These are phyloP conservation scores for Dactylellina leptospora DNA, from an alignment of 2,329 filamentous ascomycete species.

Conservation along the genomic window DNA sequence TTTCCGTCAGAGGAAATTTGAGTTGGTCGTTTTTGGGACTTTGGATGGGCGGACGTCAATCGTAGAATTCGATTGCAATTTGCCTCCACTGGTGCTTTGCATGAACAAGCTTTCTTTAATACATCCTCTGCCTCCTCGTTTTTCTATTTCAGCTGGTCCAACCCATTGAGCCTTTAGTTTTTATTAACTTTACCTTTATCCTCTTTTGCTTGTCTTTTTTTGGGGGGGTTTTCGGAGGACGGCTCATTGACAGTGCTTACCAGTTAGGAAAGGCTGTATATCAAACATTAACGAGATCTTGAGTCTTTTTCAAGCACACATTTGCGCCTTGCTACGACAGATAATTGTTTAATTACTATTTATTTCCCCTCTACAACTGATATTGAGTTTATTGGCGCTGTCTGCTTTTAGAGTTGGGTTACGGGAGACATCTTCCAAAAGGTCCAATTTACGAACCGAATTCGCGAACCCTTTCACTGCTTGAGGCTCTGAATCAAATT, in stretches of 20 bases:
- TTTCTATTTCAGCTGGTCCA: constrained; percentile 11
- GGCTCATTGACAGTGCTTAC: not conserved
- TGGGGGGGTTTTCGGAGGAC: not conserved
- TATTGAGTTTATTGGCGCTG: not conserved
- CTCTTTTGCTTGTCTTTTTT: constrained; percentile 1
- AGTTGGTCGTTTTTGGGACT: constrained; percentile 20
- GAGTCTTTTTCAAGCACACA: constrained; percentile 1
- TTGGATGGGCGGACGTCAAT: constrained; percentile 23
- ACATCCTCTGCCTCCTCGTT: constrained; percentile 28
- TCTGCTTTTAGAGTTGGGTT: not conserved
- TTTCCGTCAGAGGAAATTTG: constrained; percentile 25
- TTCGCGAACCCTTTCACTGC: not conserved
- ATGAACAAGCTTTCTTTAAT: constrained; percentile 33
- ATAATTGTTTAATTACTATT: constrained; percentile 50
- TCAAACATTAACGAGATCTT: constrained; percentile 15
- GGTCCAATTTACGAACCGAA: not conserved
- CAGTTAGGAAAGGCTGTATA: not conserved
- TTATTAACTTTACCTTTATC: constrained; percentile 4
- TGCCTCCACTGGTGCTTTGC: constrained; percentile 40
- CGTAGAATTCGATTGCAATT: constrained; percentile 37
- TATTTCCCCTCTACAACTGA: constrained; percentile 3
- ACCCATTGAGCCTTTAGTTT: constrained; percentile 19
- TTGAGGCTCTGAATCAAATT: not conserved
- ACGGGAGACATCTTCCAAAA: too few species aligned
- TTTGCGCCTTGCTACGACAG: constrained; percentile 33